Evolutionary conservation across 352 stramenopile genomes (phyloP), one percentile per base, ranked within the genome.

Genomic region (Phytophthora fragariae): DNA sequence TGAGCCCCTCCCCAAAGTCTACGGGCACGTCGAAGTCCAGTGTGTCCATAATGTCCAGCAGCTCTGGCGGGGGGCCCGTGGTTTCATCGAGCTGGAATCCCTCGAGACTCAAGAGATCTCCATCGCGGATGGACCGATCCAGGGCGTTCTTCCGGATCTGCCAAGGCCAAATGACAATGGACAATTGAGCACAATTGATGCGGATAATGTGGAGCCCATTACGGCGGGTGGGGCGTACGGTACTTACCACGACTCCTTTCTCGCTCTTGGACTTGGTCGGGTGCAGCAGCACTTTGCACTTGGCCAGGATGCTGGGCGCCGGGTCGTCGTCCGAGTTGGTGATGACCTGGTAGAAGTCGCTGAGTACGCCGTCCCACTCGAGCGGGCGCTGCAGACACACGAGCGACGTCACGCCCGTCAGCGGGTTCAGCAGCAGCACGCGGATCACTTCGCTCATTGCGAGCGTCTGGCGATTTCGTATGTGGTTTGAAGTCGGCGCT

Each of bases 311-410:
- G 31, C 74, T 82, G 27, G 81, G 71, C 46, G 75, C 78, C 27
- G 88, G 88, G 35, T 92, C 85, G 54, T 95, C 88, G 73, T 95
- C 88, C 62, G 86, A 85, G 80, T 95, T 92, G 57, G 79, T 92
- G 65, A 95, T 90, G 53, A 86, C 86, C 74, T 93, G 86, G 76
- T 93, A 93, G 74, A 95, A 93, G 76, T 95, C 88, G 62, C 80
- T 76, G 3, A 95, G 79, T 62, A 95, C 88, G 65, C 80, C 63
- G 54, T 82, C 84, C 88, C 88, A 95, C 54, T 92, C 83, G 57
- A 95, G 83, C 62, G 88, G 88, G 31, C 88, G 86, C 70, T 92
- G 82, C 44, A 95, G 86, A 76, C 86, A 92, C 75, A 95, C 88
- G 70, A 95, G 85, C 65, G 85, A 86, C 62, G 86, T 93, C 39